Evolutionary conservation across 805 yeast species (phyloP).

Genomic region (Candida insectorum): DNA sequence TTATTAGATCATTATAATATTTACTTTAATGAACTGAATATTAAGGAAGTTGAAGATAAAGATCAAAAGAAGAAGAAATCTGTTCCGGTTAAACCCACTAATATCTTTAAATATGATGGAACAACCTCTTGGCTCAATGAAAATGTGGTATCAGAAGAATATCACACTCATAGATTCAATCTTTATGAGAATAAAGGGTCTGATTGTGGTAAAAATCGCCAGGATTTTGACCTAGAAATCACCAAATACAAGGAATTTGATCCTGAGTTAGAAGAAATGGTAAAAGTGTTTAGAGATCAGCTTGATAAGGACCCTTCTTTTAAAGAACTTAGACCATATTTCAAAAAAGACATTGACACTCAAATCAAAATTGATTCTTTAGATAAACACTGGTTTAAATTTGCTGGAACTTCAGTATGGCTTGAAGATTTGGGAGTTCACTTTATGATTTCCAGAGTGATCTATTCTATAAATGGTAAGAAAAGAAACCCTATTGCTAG

Average conservation of each 20-base stretch:
- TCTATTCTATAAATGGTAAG: constrained; percentile 27
- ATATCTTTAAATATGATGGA: constrained; percentile 9
- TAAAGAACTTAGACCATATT: constrained; percentile 23
- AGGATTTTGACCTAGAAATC: constrained; percentile 7
- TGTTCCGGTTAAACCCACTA: no score
- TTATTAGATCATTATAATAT: constrained; percentile 9
- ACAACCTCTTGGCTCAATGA: constrained; percentile 6
- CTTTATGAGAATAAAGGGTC: constrained; percentile 6
- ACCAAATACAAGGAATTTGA: constrained; percentile 7
- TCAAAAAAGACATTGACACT: constrained; percentile 17
- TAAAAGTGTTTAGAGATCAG: constrained; percentile 5
- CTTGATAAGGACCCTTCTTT: constrained; percentile 10
- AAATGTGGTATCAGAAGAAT: constrained; percentile 1
- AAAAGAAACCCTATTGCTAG: constrained; percentile 37
- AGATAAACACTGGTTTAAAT: constrained; percentile 39
- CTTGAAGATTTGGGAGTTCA: constrained; percentile 47
- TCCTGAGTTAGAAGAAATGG: constrained; percentile 7
- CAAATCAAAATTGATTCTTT: constrained; percentile 17
- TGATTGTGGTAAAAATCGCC: constrained; percentile 5
- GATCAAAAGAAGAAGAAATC: no score
- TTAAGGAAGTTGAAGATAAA: not conserved
- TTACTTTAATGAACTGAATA: constrained; percentile 10
- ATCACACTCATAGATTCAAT: constrained; percentile 3
- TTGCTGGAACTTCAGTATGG: constrained; percentile 54
- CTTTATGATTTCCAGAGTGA: constrained; percentile 42